Percentiles rank a stretch among this genome's conserved stretches.
These are phyloP conservation scores for Diaporthe sp. DNA, from an alignment of 2,329 filamentous ascomycete species.

Conservation along the genomic window DNA sequence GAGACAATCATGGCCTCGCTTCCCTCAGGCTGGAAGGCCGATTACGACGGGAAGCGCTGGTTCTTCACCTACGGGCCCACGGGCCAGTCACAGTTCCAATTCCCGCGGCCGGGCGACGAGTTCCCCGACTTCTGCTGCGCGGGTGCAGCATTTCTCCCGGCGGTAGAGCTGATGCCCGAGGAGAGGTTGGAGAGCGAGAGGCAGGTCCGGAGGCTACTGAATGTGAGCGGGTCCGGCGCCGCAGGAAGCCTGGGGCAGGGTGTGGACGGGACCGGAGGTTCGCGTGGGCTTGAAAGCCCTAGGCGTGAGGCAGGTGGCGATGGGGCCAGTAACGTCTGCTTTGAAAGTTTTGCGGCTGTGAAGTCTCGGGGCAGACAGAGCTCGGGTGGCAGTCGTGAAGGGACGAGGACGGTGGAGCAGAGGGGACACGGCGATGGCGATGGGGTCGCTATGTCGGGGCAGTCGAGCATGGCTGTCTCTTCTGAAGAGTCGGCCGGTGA, in stretches of 20 bases:
- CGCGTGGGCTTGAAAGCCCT: background rate
- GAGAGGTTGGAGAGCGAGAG: constrained; percentile 67
- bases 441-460: background rate
- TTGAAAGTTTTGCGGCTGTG: constrained; percentile 67
- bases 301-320: background rate
- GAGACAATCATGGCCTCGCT: constrained; percentile 55
- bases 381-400: no score
- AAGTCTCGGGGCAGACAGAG: constrained; percentile 60
- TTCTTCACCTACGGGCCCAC: constrained; percentile 69
- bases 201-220: constrained; percentile 57
- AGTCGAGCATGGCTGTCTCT: background rate
- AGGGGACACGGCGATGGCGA: background rate
- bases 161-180: constrained; percentile 62
- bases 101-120: constrained; percentile 70
- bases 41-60: constrained; percentile 71
- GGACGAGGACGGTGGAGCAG: no score
- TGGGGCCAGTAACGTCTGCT: constrained; percentile 45
- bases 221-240: background rate
- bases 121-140: constrained; percentile 64
- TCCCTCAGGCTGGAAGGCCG: constrained; percentile 68
- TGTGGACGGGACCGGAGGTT: background rate
- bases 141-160: constrained; percentile 47
- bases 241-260: background rate
- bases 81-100: constrained; percentile 68
- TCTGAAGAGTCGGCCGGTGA: background rate